Base-by-base conservation (phyloP, 129 eudicot genomes). In the Chrysanthemum makinoi region DNA sequence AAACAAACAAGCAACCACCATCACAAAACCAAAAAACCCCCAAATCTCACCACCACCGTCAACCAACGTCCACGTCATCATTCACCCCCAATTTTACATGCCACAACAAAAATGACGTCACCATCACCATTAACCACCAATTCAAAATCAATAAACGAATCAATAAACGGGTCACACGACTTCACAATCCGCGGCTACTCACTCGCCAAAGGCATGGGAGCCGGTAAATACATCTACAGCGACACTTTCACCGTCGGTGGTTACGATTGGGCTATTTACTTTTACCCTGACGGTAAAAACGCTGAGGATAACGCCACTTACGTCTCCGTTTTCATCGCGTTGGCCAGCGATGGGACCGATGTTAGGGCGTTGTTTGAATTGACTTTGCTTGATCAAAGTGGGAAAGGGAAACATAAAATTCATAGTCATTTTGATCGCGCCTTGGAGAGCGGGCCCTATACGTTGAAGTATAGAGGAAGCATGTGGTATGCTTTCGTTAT, bases 341-440 rank as follows among this genome's bases (percentile, higher is more conserved):
- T 51, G 15, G 56, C 56, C 0, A 51, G 56, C 17, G 56, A 51
- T 51, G 56, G 56, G 56, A 51, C 56, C 1, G 56, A 51, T n/a
- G 56, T 51, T 5, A 1, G 46, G 46, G 46, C 46, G 2, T 6
- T 39, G 10, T 39, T 39, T 39, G 46, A 39, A 39, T 39, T 51
- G 56, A 11, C 56, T 51, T 3, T 51, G 56, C 17, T 51, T 13
- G 56, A 51, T 51, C 56, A 51, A 14, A 51, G 56, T 51, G 56
- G 56, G 1, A 51, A 51, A 5, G 56, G 17, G 15, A 51, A n/a
- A 5, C 56, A 51, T n/a, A 51, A 51, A 3, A 6, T 51, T 5
- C 56, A 51, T 51, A 51, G n/a, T 51, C 56, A 51, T 51, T 51
- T 51, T 51, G 56, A n/a, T 51, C 15, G 56, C n/a, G 56, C 56